Conservation (phyloP, 805 yeast species). For the Cyberlindnera americana region DNA sequence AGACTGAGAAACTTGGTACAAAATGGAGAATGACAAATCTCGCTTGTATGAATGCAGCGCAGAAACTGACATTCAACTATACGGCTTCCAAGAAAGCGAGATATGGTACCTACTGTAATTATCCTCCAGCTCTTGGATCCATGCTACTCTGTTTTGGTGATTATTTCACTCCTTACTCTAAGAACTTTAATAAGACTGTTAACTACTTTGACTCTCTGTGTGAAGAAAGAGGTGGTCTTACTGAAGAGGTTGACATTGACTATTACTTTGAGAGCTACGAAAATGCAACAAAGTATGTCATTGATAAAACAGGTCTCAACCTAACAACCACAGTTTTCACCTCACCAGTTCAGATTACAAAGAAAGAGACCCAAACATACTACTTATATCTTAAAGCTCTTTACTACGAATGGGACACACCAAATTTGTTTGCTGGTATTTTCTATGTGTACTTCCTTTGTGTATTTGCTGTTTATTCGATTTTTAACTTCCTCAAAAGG, state of each 20-base stretch:
- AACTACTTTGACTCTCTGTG: neutral
- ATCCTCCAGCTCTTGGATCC: constrained; percentile 18
- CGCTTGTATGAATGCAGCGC: constrained; percentile 26
- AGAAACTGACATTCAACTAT: constrained; percentile 1
- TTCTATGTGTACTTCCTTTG: constrained; percentile 36
- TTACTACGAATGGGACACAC: constrained; percentile 18
- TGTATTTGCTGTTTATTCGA: constrained; percentile 33
- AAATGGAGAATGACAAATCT: neutral
- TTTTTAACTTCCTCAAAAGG: constrained; percentile 29
- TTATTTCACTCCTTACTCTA: constrained; percentile 10
- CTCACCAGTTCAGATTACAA: constrained; percentile 10
- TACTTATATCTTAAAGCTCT: neutral
- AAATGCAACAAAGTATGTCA: constrained; percentile 28
- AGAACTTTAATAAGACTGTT: constrained; percentile 14
- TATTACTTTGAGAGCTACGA: constrained; percentile 27
- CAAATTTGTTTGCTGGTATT: constrained; percentile 26
- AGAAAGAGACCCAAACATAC: neutral
- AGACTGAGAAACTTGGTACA: neutral
- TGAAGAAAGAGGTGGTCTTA: neutral
- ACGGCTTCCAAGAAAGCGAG: neutral
- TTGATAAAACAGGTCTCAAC: constrained; percentile 3
- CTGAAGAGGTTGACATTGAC: neutral
- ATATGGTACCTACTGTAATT: constrained; percentile 10
- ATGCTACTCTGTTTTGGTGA: constrained; percentile 12
- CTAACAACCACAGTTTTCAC: constrained; percentile 2